Percentiles rank a stretch among this genome's conserved stretches.
Conservation (phyloP, 148 eudicot species). For the Polygonum aviculare region DNA sequence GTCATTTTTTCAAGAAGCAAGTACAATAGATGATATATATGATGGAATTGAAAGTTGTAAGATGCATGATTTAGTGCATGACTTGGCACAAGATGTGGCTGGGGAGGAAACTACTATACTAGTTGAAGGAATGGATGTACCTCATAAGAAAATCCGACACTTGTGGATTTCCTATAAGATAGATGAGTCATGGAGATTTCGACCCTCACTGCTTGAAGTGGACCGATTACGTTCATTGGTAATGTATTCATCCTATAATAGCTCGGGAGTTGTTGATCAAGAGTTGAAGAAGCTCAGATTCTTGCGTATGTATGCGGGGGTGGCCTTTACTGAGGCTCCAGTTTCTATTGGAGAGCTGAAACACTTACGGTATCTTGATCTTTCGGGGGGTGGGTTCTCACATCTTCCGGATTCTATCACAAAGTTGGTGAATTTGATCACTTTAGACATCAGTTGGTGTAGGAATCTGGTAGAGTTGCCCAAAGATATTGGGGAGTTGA, state of each 20-base stretch:
- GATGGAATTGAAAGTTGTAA: not conserved
- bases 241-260: too few relatives aligned
- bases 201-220: too few relatives aligned
- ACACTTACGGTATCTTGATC: not conserved
- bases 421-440: slow-evolving; percentile 25
- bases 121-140: not conserved
- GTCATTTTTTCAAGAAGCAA: not conserved
- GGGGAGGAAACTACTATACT: not conserved
- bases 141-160: not conserved
- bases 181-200: too few relatives aligned
- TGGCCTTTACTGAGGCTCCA: not conserved
- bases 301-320: not conserved
- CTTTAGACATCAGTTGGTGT: slow-evolving; percentile 2
- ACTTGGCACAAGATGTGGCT: not conserved
- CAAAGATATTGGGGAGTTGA: not conserved
- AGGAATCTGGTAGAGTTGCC: slow-evolving; percentile 12
- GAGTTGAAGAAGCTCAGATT: too few relatives aligned
- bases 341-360: not conserved
- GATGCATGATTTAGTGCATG: not conserved
- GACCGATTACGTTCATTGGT: not conserved
- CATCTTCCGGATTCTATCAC: slow-evolving; percentile 11
- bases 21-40: not conserved
- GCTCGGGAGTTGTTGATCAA: not conserved
- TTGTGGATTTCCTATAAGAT: too few relatives aligned
- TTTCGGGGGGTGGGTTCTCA: not conserved